phyloP scores from a whole-genome alignment of 305 asterid species.

The Rubia occidens region DNA sequence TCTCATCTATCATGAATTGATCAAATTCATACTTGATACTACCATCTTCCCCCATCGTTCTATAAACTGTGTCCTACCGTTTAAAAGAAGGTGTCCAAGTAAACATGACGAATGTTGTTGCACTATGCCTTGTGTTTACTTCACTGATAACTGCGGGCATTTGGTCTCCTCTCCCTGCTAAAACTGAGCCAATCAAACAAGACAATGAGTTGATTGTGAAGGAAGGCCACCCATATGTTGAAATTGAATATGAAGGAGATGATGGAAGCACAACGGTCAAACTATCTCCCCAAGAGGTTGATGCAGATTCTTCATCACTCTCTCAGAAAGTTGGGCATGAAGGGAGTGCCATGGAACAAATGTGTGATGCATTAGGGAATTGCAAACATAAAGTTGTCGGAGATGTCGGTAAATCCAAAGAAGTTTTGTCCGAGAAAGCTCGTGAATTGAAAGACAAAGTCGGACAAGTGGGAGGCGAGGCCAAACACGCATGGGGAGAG shows the following conservation, averaged over 20 bases:
- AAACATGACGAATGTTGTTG: constrained; percentile 29
- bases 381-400: constrained; percentile 25
- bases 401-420: constrained; percentile 25
- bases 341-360: constrained; percentile 18
- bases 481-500: background rate
- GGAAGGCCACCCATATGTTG: constrained; percentile 31
- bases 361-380: constrained; percentile 31
- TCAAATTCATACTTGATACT: no score
- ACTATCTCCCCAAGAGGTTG: constrained; percentile 26
- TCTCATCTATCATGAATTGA: no score
- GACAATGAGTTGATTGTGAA: constrained; percentile 22
- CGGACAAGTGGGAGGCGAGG: constrained; percentile 16
- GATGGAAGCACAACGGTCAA: constrained; percentile 26
- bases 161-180: constrained; percentile 19
- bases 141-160: constrained; percentile 25
- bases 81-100: no score
- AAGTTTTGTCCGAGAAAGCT: constrained; percentile 17
- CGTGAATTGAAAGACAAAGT: constrained; percentile 10
- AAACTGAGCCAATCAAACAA: constrained; percentile 2
- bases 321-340: constrained; percentile 10
- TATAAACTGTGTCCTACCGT: no score
- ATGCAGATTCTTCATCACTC: constrained; percentile 8
- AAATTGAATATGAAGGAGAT: constrained; percentile 30
- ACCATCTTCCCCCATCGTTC: no score
- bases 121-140: constrained; percentile 24